A percentile compares a stretch with the other conserved stretches of the same genome.
Evolutionary conservation across 495 filamentous ascomycete genomes (phyloP).

Genomic region (Tuber melanosporum): DNA sequence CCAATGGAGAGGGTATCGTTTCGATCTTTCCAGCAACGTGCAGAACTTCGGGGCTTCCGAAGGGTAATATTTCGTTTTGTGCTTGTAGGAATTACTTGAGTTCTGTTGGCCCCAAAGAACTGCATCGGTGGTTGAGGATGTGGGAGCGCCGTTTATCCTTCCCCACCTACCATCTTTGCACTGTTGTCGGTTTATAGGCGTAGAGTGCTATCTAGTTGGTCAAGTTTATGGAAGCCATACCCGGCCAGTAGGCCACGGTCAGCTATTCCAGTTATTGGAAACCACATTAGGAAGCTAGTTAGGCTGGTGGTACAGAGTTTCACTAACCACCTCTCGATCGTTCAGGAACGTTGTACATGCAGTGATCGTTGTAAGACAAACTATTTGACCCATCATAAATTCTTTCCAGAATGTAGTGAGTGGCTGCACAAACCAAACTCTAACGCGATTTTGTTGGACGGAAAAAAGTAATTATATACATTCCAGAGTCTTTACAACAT

Average conservation of each 20-base stretch:
- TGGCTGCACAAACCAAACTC: neutral
- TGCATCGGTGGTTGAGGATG: neutral
- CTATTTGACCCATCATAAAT: conserved; percentile 1
- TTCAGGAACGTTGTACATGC: neutral
- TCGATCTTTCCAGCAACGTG: neutral
- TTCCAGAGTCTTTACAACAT: neutral
- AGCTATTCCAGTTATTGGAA: neutral
- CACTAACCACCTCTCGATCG: conserved; percentile 2
- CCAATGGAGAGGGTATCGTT: neutral
- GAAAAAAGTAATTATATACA: neutral
- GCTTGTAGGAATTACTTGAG: neutral
- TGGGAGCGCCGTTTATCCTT: neutral
- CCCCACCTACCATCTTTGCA: neutral
- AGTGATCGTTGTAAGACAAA: conserved; percentile 1
- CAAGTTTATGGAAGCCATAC: neutral
- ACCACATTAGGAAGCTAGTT: neutral
- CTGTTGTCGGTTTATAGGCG: neutral
- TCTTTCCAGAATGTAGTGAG: neutral
- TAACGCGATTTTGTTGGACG: neutral
- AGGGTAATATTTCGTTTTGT: neutral
- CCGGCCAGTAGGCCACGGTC: neutral
- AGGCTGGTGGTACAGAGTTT: neutral
- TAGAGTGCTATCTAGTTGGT: neutral
- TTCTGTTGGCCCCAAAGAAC: neutral
- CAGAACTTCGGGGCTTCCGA: neutral